Conservation (phyloP, 345 rosid genomes). For the Pseudoturritis turrita region DNA sequence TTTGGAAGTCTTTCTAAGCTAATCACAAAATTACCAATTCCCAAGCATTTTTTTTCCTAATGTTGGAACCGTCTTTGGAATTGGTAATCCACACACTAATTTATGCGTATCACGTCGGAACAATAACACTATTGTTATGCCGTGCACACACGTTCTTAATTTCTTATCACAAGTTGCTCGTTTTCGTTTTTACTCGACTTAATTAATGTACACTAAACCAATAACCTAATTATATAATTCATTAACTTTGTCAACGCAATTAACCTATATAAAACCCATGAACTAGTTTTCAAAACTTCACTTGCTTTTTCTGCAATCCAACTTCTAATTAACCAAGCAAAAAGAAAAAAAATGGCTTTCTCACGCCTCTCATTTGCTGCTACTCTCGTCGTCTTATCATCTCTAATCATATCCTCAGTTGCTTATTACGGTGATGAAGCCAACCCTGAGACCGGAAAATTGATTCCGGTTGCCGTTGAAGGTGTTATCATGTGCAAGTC, state of each 20-base stretch:
- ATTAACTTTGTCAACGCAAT: constrained; percentile 6
- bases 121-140: background rate
- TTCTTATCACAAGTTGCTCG: constrained; percentile 4
- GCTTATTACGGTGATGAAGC: constrained; percentile 25
- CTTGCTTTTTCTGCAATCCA: constrained; percentile 16
- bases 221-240: background rate
- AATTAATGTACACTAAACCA: background rate
- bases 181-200: background rate
- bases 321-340: constrained; percentile 7
- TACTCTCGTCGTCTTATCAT: constrained; percentile 27
- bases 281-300: constrained; percentile 16
- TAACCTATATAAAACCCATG: constrained; percentile 15
- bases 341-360: constrained; percentile 17
- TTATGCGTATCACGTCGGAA: constrained; percentile 32
- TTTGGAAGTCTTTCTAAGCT: too few species aligned
- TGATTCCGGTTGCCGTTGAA: constrained; percentile 38
- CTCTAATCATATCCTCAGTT: constrained; percentile 27
- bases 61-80: constrained; percentile 10
- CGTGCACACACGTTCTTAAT: constrained; percentile 29
- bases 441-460: constrained; percentile 28
- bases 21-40: too few species aligned
- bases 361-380: constrained; percentile 29
- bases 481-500: constrained; percentile 56
- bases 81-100: constrained; percentile 7
- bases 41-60: background rate